Evolutionary conservation across 495 filamentous ascomycete species (phyloP), one percentile per base, ranked within the genome.

Genomic region (Penicillium mononematosum): DNA sequence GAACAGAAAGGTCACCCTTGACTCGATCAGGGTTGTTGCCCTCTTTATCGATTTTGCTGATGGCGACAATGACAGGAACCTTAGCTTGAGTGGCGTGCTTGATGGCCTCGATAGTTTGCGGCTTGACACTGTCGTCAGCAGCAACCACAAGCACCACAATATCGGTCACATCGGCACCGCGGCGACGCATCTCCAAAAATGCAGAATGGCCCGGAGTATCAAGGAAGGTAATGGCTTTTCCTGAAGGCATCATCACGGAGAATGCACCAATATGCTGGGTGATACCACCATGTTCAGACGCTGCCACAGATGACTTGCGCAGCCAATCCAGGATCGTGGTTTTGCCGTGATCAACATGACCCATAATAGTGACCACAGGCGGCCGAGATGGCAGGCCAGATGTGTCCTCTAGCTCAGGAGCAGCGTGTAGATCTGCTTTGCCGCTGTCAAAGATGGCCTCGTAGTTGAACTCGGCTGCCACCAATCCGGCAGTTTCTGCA

Each of bases 191-290:
- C 45, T 86, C 85, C 53, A 97, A 73, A 68, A 99, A 99, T 3
- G 95, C 95, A 32, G 93, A 89, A 71, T 99, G 95, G 4, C 95
- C 95, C 0, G 95, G 95, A 0, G 95, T 99, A 63, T 99, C 95
- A 51, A 99, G 81, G 79, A 99, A 99, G 8, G 95, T 98, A 61
- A 98, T 94, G 3, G 80, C 82, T 70, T 92, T 92, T 24, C 92
- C 92, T 5, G 83, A 84, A 17, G 90, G 87, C 79, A 99, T 83
- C 17, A 81, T 81, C 3, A 98, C 93, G 2, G 89, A 92, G 76
- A 99, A 99, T n/a, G 95, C 95, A 66, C 95, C 95, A 62, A 99
- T 99, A 68, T 98, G 95, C 71, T 99, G 95, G 0, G 95, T 99
- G 63, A 99, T 99, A 39, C 95, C 95, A 55, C 95, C 95, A 63